These are phyloP conservation scores for Lecanosticta acicola DNA, from an alignment of 2,329 filamentous ascomycete genomes.

Conservation along the genomic window DNA sequence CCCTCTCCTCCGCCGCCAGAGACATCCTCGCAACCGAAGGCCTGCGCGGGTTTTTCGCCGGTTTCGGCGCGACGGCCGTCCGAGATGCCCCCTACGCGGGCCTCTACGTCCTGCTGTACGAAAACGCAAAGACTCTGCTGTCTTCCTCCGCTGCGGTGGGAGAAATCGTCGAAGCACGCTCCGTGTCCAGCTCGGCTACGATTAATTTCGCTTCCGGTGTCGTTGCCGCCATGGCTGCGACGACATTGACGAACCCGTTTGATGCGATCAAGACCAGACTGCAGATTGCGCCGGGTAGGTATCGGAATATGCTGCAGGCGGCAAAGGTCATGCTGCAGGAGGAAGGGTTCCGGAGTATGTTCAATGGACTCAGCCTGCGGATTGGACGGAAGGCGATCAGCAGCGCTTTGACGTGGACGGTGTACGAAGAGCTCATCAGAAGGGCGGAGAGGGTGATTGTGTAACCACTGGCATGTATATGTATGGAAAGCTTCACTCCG, in stretches of 20 bases:
- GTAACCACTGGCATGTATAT: no score
- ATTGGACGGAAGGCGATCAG: constrained; percentile 90
- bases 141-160: constrained; percentile 25
- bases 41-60: constrained; percentile 78
- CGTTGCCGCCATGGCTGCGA: constrained; percentile 74
- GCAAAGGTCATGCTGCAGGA: constrained; percentile 71
- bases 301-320: constrained; percentile 76
- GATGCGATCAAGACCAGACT: constrained; percentile 94
- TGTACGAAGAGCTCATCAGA: constrained; percentile 89
- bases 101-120: constrained; percentile 90
- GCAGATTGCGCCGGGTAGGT: constrained; percentile 78
- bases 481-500: no score
- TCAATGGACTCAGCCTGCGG: constrained; percentile 77
- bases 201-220: constrained; percentile 85
- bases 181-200: constrained; percentile 47
- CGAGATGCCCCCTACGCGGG: constrained; percentile 96
- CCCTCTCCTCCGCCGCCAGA: constrained; percentile 62
- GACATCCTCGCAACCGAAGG: constrained; percentile 73
- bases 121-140: constrained; percentile 67
- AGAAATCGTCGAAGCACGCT: constrained; percentile 10
- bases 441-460: constrained; percentile 52
- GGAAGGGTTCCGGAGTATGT: constrained; percentile 73
- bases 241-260: constrained; percentile 89
- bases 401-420: constrained; percentile 92
- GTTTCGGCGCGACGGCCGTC: constrained; percentile 88